phyloP scores from a whole-genome alignment of 106 monocot species.

The Hemerocallis citrina region DNA sequence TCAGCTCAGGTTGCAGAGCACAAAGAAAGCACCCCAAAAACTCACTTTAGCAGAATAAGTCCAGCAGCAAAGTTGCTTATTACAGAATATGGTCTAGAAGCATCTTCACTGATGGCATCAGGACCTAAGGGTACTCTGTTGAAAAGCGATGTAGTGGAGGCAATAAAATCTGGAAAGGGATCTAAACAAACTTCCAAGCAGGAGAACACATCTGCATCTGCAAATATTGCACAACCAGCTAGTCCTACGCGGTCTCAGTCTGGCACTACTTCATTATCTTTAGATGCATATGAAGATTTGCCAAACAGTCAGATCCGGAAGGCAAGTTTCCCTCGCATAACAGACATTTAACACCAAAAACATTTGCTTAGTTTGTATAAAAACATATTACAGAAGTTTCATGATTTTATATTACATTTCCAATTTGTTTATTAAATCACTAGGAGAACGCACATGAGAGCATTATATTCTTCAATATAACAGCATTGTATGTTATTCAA shows the following conservation, averaged over 20 bases:
- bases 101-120: slow-evolving; percentile 67
- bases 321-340: slow-evolving; percentile 21
- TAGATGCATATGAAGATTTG: slow-evolving; percentile 57
- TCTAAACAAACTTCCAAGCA: slow-evolving; percentile 27
- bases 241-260: slow-evolving; percentile 13
- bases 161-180: slow-evolving; percentile 40
- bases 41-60: slow-evolving; percentile 64
- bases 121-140: slow-evolving; percentile 89
- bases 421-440: too few relatives aligned
- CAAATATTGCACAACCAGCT: slow-evolving; percentile 12
- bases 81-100: slow-evolving; percentile 62
- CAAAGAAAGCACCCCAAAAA: slow-evolving; percentile 13
- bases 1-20: slow-evolving; percentile 19
- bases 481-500: too few relatives aligned
- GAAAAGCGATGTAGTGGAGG: slow-evolving; percentile 80
- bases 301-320: slow-evolving; percentile 88
- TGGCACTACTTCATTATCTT: neutral
- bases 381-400: too few relatives aligned
- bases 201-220: slow-evolving; percentile 19
- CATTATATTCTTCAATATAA: too few relatives aligned
- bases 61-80: slow-evolving; percentile 91
- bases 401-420: too few relatives aligned
- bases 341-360: slow-evolving; percentile 6
- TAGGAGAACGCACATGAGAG: too few relatives aligned
- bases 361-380: neutral